Evolutionary conservation across 306 rosid species (phyloP).

Genomic region (Morella rubra): DNA sequence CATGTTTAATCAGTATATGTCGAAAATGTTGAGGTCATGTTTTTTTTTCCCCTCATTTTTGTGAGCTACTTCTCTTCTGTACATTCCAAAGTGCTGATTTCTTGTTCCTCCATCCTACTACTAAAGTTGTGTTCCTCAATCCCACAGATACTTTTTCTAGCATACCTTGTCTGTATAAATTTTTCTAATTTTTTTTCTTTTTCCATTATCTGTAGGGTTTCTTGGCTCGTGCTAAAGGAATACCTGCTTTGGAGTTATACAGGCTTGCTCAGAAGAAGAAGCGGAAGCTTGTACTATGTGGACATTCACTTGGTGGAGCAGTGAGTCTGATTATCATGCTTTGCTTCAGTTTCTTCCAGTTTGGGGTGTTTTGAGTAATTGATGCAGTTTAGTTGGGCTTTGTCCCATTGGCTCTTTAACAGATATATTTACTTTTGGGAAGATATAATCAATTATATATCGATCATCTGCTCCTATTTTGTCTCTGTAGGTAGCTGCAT

Average conservation of each 20-base stretch:
- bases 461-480: constrained; percentile 27
- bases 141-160: background rate
- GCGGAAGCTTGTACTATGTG: constrained; percentile 87
- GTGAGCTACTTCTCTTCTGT: background rate
- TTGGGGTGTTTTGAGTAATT: background rate
- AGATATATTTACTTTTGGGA: background rate
- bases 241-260: constrained; percentile 93
- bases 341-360: constrained; percentile 5
- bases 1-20: background rate
- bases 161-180: background rate
- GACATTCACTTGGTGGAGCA: constrained; percentile 99
- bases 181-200: constrained; percentile 15
- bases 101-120: background rate
- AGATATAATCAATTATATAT: constrained; percentile 15
- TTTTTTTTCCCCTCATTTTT: background rate
- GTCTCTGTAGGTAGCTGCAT: constrained; percentile 70
- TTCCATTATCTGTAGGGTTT: constrained; percentile 61
- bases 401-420: background rate
- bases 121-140: background rate
- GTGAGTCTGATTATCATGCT: constrained; percentile 49
- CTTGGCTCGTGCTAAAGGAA: constrained; percentile 97
- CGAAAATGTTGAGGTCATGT: background rate
- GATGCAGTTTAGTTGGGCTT: background rate
- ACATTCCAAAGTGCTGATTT: no score
- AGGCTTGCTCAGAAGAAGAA: constrained; percentile 96